Evolutionary conservation across 495 filamentous ascomycete genomes (phyloP).

Genomic region (Penicilliopsis zonata): DNA sequence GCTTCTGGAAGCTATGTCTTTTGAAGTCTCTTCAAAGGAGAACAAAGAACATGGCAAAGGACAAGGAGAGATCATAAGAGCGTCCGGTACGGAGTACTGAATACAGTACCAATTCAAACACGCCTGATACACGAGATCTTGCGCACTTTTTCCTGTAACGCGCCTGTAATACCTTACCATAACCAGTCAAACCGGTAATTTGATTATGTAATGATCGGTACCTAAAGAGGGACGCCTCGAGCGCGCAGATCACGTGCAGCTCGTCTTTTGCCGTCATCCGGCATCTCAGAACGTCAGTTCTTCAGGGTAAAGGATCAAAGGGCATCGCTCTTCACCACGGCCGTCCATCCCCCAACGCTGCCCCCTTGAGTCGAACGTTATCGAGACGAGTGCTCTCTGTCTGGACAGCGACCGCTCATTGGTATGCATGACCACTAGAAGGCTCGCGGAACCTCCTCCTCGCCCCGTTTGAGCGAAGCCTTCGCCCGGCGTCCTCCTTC

Average conservation of each 20-base stretch:
- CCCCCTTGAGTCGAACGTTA: conserved; percentile 5
- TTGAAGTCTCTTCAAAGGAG: too few relatives aligned
- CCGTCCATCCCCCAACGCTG: conserved; percentile 15
- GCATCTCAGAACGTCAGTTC: conserved; percentile 13
- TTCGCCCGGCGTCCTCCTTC: conserved; percentile 1
- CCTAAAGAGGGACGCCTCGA: too few relatives aligned
- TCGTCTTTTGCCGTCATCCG: conserved; percentile 27
- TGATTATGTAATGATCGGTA: too few relatives aligned
- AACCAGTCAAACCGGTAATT: too few relatives aligned
- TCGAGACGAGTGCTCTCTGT: conserved; percentile 2
- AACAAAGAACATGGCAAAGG: too few relatives aligned
- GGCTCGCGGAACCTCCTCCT: conserved; percentile 27
- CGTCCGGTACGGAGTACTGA: too few relatives aligned
- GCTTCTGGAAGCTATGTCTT: too few relatives aligned
- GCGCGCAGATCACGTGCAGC: conserved; percentile 21
- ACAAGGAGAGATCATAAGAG: too few relatives aligned
- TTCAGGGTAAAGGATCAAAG: conserved; percentile 15
- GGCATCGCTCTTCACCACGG: conserved; percentile 17
- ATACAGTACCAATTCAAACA: too few relatives aligned
- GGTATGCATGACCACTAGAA: conserved; percentile 31
- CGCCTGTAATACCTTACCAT: too few relatives aligned
- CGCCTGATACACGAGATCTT: too few relatives aligned
- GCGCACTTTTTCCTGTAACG: too few relatives aligned
- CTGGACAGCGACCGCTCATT: conserved; percentile 10
- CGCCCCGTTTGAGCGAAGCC: conserved; percentile 30